A percentile compares a stretch with the other conserved stretches of the same genome.
These are phyloP conservation scores for Helicostylum pulchrum DNA, from an alignment of 192 early-diverging fungal species.

Conservation along the genomic window DNA sequence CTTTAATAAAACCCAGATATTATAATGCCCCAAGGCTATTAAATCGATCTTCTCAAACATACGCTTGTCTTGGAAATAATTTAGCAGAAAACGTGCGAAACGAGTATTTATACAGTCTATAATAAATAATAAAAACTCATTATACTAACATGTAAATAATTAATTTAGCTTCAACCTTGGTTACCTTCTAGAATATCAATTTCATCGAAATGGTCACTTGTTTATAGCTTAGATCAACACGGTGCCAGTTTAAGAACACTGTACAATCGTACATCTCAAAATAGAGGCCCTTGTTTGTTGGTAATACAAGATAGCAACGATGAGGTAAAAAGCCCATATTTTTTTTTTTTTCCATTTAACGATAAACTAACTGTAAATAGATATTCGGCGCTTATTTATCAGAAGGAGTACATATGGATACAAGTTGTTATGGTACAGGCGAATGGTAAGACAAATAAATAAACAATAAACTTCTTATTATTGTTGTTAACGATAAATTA, in stretches of 20 bases:
- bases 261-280: slow-evolving; percentile 50
- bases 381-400: slow-evolving; percentile 76
- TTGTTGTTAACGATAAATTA: slow-evolving; percentile 21
- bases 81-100: slow-evolving; percentile 20
- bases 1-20: background rate
- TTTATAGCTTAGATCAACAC: slow-evolving; percentile 91
- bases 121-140: background rate
- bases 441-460: slow-evolving; percentile 56
- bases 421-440: slow-evolving; percentile 73
- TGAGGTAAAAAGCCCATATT: slow-evolving; percentile 35
- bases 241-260: slow-evolving; percentile 87
- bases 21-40: background rate
- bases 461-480: background rate
- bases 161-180: slow-evolving; percentile 21
- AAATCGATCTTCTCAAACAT: slow-evolving; percentile 8
- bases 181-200: slow-evolving; percentile 75
- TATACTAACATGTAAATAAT: background rate
- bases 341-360: background rate
- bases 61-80: slow-evolving; percentile 3
- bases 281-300: slow-evolving; percentile 63
- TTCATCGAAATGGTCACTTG: slow-evolving; percentile 70
- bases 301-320: slow-evolving; percentile 61
- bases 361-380: slow-evolving; percentile 30
- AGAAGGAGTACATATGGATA: slow-evolving; percentile 56
- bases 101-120: slow-evolving; percentile 3